Evolutionary conservation across 2,329 filamentous ascomycete genomes (phyloP).

Genomic region (Colletotrichum caudatum): DNA sequence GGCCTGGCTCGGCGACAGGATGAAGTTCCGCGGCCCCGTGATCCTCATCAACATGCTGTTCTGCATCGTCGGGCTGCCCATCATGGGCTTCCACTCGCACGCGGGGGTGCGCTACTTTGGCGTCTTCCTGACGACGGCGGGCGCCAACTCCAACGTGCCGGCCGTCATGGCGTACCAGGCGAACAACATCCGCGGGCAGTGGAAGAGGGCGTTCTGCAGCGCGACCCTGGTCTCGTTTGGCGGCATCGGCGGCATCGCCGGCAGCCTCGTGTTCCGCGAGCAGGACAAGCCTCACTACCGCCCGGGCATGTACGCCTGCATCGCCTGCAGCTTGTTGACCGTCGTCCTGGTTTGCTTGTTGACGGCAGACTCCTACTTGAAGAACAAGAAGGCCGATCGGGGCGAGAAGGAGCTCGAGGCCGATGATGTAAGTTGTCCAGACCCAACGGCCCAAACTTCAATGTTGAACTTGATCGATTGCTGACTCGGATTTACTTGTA

Average conservation of each 20-base stretch:
- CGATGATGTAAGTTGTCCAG: constrained; percentile 57
- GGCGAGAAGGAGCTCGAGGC: constrained; percentile 65
- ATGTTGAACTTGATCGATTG: not conserved
- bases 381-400: constrained; percentile 64
- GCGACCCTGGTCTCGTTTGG: constrained; percentile 82
- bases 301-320: constrained; percentile 68
- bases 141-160: constrained; percentile 82
- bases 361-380: constrained; percentile 55
- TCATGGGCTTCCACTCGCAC: constrained; percentile 75
- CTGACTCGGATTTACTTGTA: constrained; percentile 21
- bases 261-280: constrained; percentile 76
- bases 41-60: constrained; percentile 75
- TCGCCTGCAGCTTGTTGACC: constrained; percentile 61
- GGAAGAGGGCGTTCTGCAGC: constrained; percentile 85
- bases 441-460: not conserved
- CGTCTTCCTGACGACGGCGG: constrained; percentile 80
- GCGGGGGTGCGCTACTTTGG: constrained; percentile 76
- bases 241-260: constrained; percentile 82
- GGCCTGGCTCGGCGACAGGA: constrained; percentile 76
- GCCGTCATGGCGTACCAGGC: constrained; percentile 83
- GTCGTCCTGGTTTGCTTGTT: constrained; percentile 59
- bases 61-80: constrained; percentile 75
- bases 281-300: constrained; percentile 66
- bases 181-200: constrained; percentile 89
- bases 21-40: constrained; percentile 73